phyloP scores from a whole-genome alignment of 2,329 filamentous ascomycete genomes.

The Stemphylium vesicarium region DNA sequence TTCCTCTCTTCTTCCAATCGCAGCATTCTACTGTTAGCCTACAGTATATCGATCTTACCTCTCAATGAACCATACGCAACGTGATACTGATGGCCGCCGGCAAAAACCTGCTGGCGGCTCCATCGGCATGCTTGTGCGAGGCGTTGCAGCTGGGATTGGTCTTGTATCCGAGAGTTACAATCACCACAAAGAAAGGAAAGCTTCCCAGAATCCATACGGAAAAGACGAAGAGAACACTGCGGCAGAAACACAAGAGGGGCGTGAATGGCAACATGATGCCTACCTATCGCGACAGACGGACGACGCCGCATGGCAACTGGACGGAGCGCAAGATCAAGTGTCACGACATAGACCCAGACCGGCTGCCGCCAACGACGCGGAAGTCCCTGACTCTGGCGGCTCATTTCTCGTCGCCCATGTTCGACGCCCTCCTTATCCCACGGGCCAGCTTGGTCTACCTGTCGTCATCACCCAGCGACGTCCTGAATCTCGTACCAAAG shows the following conservation, averaged over 20 bases:
- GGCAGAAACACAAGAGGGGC: neutral
- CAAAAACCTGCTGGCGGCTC: neutral
- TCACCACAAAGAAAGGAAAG: constrained; percentile 10
- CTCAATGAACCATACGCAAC: neutral
- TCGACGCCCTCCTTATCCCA: neutral
- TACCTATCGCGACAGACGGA: constrained; percentile 2
- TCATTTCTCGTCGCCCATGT: constrained; percentile 3
- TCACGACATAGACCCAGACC: neutral
- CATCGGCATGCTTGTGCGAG: neutral
- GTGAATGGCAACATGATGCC: neutral
- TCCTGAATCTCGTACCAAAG: constrained; percentile 56
- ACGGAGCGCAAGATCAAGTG: constrained; percentile 5
- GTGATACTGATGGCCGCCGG: neutral
- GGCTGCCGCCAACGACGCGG: neutral
- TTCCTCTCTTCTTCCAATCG: too few species aligned
- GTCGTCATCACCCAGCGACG: constrained; percentile 61
- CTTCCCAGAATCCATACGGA: neutral
- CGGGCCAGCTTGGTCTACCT: constrained; percentile 35
- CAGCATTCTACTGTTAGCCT: too few species aligned
- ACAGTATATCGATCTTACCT: too few species aligned
- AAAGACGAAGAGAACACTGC: neutral
- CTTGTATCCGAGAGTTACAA: constrained; percentile 2
- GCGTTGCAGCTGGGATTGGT: constrained; percentile 4
- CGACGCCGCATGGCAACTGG: constrained; percentile 4
- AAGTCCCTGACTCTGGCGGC: constrained; percentile 1